Evolutionary conservation across 2,329 filamentous ascomycete genomes (phyloP).

Genomic region (Exophiala calicioides): DNA sequence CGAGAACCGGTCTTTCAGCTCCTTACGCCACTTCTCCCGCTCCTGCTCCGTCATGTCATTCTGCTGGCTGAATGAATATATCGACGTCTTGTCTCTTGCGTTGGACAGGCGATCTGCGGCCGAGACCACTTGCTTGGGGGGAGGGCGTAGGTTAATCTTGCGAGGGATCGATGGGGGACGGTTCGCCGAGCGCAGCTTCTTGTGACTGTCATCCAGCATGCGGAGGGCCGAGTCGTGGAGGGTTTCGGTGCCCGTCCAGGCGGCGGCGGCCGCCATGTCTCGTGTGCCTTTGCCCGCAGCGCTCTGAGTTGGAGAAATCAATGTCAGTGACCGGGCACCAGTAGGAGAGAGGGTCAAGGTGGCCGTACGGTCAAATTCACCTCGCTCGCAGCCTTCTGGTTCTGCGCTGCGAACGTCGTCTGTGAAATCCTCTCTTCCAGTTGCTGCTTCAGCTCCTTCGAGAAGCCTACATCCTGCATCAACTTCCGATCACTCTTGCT

Average conservation of each 20-base stretch:
- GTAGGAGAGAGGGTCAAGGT: background rate
- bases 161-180: conserved; percentile 37
- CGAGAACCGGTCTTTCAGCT: conserved; percentile 79
- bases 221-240: conserved; percentile 75
- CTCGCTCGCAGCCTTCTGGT: conserved; percentile 57
- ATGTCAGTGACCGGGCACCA: conserved; percentile 2
- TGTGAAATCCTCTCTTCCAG: conserved; percentile 61
- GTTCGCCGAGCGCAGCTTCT: conserved; percentile 52
- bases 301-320: conserved; percentile 40
- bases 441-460: conserved; percentile 59
- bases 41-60: conserved; percentile 68
- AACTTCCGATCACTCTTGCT: conserved; percentile 57
- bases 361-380: conserved; percentile 52
- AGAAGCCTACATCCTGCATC: conserved; percentile 64
- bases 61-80: conserved; percentile 57
- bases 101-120: conserved; percentile 56
- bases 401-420: conserved; percentile 55
- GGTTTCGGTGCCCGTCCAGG: conserved; percentile 78
- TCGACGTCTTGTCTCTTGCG: conserved; percentile 60
- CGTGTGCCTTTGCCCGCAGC: conserved; percentile 69
- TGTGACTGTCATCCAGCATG: conserved; percentile 70
- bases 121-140: conserved; percentile 45
- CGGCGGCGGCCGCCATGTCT: conserved; percentile 64
- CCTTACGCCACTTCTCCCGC: conserved; percentile 67
- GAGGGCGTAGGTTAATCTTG: conserved; percentile 49